Percentiles rank a stretch among this genome's conserved stretches.
Evolutionary conservation across 2,329 filamentous ascomycete genomes (phyloP).

Genomic region (Penicillium sp.): DNA sequence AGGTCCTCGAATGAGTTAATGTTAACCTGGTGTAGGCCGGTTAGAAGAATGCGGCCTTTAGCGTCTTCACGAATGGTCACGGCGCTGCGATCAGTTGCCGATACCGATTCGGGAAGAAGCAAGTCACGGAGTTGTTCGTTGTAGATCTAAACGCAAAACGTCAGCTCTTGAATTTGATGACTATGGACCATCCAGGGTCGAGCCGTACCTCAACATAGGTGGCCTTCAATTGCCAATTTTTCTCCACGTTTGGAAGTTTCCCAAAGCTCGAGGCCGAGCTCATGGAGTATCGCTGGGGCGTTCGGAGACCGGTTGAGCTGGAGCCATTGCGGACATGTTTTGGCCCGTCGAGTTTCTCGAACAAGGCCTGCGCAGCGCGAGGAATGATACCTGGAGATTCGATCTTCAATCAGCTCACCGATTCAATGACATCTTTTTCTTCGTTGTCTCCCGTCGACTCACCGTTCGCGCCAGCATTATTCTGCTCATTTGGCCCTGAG

Average conservation of each 20-base stretch:
- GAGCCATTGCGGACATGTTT: constrained; percentile 64
- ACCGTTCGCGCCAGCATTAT: constrained; percentile 74
- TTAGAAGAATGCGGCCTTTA: constrained; percentile 92
- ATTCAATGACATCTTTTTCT: not conserved
- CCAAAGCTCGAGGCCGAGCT: constrained; percentile 51
- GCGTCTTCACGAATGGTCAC: constrained; percentile 94
- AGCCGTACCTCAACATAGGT: constrained; percentile 73
- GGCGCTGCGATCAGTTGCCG: constrained; percentile 67
- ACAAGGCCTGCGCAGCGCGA: constrained; percentile 80
- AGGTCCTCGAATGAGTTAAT: constrained; percentile 93
- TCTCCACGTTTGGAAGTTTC: constrained; percentile 56
- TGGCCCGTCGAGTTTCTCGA: constrained; percentile 75
- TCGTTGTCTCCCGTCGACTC: constrained; percentile 39
- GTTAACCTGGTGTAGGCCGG: constrained; percentile 81
- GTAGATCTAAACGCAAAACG: constrained; percentile 68
- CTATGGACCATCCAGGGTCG: not conserved
- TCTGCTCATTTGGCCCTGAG: constrained; percentile 77
- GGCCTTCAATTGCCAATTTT: constrained; percentile 87
- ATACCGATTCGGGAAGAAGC: constrained; percentile 73
- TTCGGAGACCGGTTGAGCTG: constrained; percentile 75
- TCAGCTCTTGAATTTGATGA: constrained; percentile 1
- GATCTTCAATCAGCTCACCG: constrained; percentile 5
- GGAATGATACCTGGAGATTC: constrained; percentile 77
- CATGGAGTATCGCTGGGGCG: constrained; percentile 76
- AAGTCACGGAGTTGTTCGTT: constrained; percentile 95